Evolutionary conservation across 371 early-diverging fungal species (phyloP).

Genomic region (Apophysomyces trapeziformis): DNA sequence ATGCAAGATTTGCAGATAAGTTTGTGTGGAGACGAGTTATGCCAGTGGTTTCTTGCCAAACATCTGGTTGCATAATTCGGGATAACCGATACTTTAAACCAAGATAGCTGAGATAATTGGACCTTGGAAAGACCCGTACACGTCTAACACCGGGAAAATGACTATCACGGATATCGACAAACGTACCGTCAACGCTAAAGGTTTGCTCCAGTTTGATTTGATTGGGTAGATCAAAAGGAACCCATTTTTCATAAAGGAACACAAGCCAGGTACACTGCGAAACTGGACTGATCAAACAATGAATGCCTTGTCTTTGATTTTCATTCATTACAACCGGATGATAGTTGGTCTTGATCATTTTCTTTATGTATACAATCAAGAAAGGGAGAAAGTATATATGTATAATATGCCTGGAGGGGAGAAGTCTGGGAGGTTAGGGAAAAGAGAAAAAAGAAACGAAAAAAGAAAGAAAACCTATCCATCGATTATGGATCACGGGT

Average conservation of each 20-base stretch:
- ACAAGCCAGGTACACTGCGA: conserved; percentile 41
- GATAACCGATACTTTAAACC: conserved; percentile 44
- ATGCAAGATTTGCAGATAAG: no score
- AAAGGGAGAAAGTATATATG: not conserved
- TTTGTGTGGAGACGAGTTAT: not conserved
- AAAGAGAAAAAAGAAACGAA: conserved; percentile 1
- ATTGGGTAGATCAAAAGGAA: conserved; percentile 37
- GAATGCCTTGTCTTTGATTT: not conserved
- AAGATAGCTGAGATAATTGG: conserved; percentile 41
- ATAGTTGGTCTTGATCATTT: conserved; percentile 1
- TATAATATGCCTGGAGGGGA: no score
- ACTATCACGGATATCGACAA: conserved; percentile 38
- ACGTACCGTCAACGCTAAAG: conserved; percentile 36
- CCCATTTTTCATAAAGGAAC: conserved; percentile 41
- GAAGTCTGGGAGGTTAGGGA: not conserved
- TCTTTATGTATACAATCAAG: not conserved
- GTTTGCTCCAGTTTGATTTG: conserved; percentile 43
- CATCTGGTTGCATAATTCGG: conserved; percentile 47
- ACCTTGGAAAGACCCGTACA: conserved; percentile 41
- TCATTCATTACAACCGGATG: not conserved
- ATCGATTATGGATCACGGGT: no score
- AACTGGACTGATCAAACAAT: not conserved
- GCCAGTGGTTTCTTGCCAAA: conserved; percentile 27
- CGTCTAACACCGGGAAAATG: conserved; percentile 39
- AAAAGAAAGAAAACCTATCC: no score